Conservation (phyloP, 192 early-diverging fungal species). For the Coemansia sp. region DNA sequence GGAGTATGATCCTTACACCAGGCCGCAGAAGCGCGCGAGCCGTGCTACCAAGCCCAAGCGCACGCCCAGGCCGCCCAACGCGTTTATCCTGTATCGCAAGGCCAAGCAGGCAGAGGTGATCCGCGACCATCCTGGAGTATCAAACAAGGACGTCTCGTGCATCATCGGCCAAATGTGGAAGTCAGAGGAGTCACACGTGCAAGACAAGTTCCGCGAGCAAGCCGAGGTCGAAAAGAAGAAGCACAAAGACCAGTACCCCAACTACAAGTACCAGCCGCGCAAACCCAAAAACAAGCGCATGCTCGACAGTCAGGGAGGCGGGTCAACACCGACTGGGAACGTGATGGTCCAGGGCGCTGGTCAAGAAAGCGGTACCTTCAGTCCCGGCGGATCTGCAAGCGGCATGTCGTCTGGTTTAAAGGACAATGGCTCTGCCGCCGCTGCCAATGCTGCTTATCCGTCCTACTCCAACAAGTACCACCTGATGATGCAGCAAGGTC, state of each 20-base stretch:
- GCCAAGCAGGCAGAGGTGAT: conserved; percentile 61
- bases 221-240: conserved; percentile 60
- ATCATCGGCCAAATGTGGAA: conserved; percentile 65
- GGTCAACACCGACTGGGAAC: conserved; percentile 13
- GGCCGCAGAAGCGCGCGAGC: conserved; percentile 41
- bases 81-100: conserved; percentile 63
- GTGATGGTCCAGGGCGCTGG: conserved; percentile 27
- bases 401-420: conserved; percentile 40
- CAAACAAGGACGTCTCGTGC: conserved; percentile 62
- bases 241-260: conserved; percentile 60
- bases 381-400: conserved; percentile 17
- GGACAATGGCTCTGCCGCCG: conserved; percentile 15
- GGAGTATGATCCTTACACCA: conserved; percentile 51
- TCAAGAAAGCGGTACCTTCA: conserved; percentile 36
- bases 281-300: conserved; percentile 58
- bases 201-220: conserved; percentile 59
- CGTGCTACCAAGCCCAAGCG: conserved; percentile 57
- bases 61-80: conserved; percentile 59
- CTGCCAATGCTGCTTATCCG: conserved; percentile 27
- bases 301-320: conserved; percentile 44
- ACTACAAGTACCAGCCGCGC: conserved; percentile 65
- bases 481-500: conserved; percentile 52
- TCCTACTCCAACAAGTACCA: conserved; percentile 56
- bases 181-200: conserved; percentile 46
- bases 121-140: conserved; percentile 57